Percentiles rank a stretch among this genome's conserved stretches.
These are phyloP conservation scores for Parachaetomium inaequale DNA, from an alignment of 495 filamentous ascomycete species.

Conservation along the genomic window DNA sequence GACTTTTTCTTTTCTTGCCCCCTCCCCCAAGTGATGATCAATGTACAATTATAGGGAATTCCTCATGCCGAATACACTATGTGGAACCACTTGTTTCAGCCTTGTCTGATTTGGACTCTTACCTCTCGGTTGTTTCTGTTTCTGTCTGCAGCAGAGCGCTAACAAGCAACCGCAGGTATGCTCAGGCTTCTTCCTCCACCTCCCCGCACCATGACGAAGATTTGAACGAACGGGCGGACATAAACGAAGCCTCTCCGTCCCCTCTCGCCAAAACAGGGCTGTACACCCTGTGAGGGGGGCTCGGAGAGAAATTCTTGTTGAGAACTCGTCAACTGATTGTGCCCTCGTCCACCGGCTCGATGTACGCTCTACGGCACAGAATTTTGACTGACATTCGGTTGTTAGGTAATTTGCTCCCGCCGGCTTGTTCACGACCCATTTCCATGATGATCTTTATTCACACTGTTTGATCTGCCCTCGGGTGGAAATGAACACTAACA, in stretches of 20 bases:
- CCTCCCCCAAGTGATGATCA: slow-evolving; percentile 70
- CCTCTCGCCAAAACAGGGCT: slow-evolving; percentile 66
- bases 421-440: slow-evolving; percentile 26
- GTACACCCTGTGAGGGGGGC: slow-evolving; percentile 80
- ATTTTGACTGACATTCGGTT: slow-evolving; percentile 34
- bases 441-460: slow-evolving; percentile 70
- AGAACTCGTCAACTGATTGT: slow-evolving; percentile 93
- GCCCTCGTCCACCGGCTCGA: slow-evolving; percentile 31
- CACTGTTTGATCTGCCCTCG: slow-evolving; percentile 88
- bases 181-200: slow-evolving; percentile 34
- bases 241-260: slow-evolving; percentile 64
- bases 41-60: slow-evolving; percentile 85
- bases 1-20: slow-evolving; percentile 25
- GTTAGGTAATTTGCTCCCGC: slow-evolving; percentile 43
- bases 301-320: slow-evolving; percentile 80
- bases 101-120: slow-evolving; percentile 75
- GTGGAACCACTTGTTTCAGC: slow-evolving; percentile 94
- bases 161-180: slow-evolving; percentile 56
- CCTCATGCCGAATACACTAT: slow-evolving; percentile 90
- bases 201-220: slow-evolving; percentile 69
- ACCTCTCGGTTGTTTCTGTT: slow-evolving; percentile 28
- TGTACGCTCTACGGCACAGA: slow-evolving; percentile 6
- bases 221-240: slow-evolving; percentile 99
- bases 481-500: slow-evolving; percentile 72
- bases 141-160: slow-evolving; percentile 31